A percentile compares a stretch with the other conserved stretches of the same genome.
phyloP scores from a whole-genome alignment of 768 basidiomycete genomes.

The Mycena capillaripes region DNA sequence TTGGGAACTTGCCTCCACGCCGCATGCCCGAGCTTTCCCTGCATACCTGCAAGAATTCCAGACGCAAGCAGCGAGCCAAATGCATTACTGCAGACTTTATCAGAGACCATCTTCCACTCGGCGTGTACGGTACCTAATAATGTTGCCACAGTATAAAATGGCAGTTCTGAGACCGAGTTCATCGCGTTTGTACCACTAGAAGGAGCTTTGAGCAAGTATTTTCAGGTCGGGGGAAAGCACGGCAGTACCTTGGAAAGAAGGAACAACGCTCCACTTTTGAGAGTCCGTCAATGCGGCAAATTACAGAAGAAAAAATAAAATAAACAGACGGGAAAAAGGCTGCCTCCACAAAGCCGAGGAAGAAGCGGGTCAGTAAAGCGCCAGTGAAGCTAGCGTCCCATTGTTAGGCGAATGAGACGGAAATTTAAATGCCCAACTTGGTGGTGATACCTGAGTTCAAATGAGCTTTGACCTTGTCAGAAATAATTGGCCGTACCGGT shows the following conservation, averaged over 20 bases:
- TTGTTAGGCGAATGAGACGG: constrained; percentile 7
- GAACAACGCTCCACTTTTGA: constrained; percentile 55
- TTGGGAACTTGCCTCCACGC: constrained; percentile 76
- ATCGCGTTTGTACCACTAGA: constrained; percentile 77
- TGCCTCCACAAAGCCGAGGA: constrained; percentile 79
- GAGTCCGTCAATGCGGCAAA: background rate
- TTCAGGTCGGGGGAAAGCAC: background rate
- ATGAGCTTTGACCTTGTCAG: background rate
- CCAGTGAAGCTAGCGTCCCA: constrained; percentile 67
- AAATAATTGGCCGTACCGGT: constrained; percentile 55
- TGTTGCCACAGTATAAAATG: constrained; percentile 78
- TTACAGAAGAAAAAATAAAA: constrained; percentile 34
- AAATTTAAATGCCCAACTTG: constrained; percentile 45
- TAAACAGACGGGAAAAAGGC: constrained; percentile 77
- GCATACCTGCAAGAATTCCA: constrained; percentile 82
- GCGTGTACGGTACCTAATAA: constrained; percentile 62
- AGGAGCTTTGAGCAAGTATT: background rate
- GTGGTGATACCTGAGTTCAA: constrained; percentile 51
- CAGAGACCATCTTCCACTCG: no score
- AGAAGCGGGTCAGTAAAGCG: constrained; percentile 81
- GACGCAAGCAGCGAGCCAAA: constrained; percentile 89
- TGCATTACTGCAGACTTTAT: constrained; percentile 62
- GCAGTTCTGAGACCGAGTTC: constrained; percentile 85
- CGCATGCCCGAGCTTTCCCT: constrained; percentile 78
- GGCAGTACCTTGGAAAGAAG: constrained; percentile 65